Percentiles rank a stretch among this genome's conserved stretches.
phyloP scores from a whole-genome alignment of 345 rosid species.

The Rhodamnia argentea region DNA sequence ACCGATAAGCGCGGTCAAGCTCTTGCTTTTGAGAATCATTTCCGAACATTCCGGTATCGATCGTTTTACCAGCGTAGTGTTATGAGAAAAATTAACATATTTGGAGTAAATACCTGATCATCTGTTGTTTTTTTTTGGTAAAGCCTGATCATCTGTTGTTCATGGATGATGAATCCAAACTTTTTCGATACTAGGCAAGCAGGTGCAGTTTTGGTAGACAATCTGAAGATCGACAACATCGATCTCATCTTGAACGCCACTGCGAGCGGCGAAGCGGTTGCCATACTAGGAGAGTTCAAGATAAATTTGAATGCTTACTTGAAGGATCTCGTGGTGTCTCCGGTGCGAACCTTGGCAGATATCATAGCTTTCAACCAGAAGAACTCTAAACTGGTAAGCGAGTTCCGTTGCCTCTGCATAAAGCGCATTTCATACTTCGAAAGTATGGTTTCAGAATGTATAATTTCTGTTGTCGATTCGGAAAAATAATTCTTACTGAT shows the following conservation, averaged over 20 bases:
- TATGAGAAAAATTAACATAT: background rate
- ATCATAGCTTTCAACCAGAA: conserved; percentile 17
- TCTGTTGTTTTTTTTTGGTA: too few relatives aligned
- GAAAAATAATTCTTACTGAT: background rate
- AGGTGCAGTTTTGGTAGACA: conserved; percentile 42
- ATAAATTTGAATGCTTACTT: conserved; percentile 13
- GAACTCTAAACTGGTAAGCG: conserved; percentile 12
- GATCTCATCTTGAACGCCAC: conserved; percentile 7
- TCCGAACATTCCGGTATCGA: conserved; percentile 36
- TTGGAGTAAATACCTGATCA: background rate
- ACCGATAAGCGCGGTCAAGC: background rate
- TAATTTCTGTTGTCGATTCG: background rate
- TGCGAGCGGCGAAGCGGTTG: conserved; percentile 5
- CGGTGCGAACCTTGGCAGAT: conserved; percentile 17
- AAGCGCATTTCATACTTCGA: background rate
- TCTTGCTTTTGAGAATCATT: conserved; percentile 26
- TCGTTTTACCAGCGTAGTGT: background rate
- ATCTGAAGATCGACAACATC: conserved; percentile 33
- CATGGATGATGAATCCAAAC: background rate
- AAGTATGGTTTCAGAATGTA: background rate
- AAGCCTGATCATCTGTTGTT: background rate
- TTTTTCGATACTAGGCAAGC: conserved; percentile 14
- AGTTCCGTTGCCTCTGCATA: background rate
- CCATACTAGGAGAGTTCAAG: conserved; percentile 16
- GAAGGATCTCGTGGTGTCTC: conserved; percentile 11